Base-by-base conservation (phyloP, 805 yeast species). In the Candida namnaoensis region DNA sequence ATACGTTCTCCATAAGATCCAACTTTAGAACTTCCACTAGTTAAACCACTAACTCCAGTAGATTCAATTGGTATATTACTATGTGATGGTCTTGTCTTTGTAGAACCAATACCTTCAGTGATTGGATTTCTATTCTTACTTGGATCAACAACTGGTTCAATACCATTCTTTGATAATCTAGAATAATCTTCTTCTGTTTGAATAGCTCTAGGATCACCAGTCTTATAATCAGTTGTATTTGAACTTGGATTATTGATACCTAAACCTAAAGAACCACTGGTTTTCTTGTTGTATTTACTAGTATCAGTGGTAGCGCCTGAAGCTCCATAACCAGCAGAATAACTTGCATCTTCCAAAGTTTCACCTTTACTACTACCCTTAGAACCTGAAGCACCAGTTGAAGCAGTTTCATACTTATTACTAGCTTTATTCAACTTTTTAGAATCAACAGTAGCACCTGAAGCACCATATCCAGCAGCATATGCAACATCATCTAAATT, bases 391-490 rank as follows among this genome's bases (percentile, higher is more conserved):
- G 19, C 19, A 19, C 19, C 19, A 19, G 19, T 26, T 26, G 5
- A 8, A 36, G n/a, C 34, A 15, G 33, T 15, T 11, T 24, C 27
- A 14, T n/a, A 6, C 15, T 6, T 10, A n/a, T 6, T 19, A 5
- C 32, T 19, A 23, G 14, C 28, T 8, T 7, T 14, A 11, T 30
- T 12, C 14, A 13, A 12, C 33, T 12, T 11, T 12, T 27, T 27
- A 3, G 30, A 27, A 12, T 6, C 12, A 7, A 9, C 13, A 19
- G 33, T 28, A 25, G 40, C 40, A 32, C 40, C 40, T 13, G 30
- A 32, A 10, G 40, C 36, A 38, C 40, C 40, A 14, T n/a, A 25
- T 6, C 40, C 40, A 25, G 40, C 40, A n/a, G 36, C n/a, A 32
- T 38, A 25, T 2, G 25, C 35, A 38, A 33, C 35, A 25, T 38